Percentiles rank a stretch among this genome's conserved stretches.
These are phyloP conservation scores for Boletus hoseneyae DNA, from an alignment of 1,284 basidiomycete species.

Conservation along the genomic window DNA sequence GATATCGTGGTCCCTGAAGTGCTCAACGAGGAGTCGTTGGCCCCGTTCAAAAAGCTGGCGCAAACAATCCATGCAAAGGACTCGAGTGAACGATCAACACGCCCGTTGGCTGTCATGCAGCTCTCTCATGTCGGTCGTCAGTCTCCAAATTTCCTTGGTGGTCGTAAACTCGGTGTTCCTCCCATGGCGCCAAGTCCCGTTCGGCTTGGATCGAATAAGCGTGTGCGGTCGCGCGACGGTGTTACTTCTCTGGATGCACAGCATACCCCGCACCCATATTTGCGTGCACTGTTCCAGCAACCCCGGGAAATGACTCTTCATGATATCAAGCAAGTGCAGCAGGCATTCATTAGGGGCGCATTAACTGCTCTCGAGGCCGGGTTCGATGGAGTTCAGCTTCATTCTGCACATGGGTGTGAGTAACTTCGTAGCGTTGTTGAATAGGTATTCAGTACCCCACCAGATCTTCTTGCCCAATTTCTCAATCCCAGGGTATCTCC, in stretches of 20 bases:
- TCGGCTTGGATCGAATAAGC: constrained; percentile 44
- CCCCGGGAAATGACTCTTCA: constrained; percentile 58
- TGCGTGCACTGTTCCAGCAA: constrained; percentile 55
- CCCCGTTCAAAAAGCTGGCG: constrained; percentile 54
- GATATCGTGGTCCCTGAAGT: constrained; percentile 66
- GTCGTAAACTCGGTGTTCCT: constrained; percentile 54
- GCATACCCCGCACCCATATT: constrained; percentile 34
- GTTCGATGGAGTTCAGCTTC: constrained; percentile 89
- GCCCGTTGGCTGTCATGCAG: constrained; percentile 69
- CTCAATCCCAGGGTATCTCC: constrained; percentile 66
- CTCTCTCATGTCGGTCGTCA: constrained; percentile 87
- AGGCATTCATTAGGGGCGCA: constrained; percentile 71
- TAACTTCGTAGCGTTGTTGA: constrained; percentile 3
- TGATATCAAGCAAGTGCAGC: constrained; percentile 64
- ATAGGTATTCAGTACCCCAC: neutral
- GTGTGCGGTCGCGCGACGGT: constrained; percentile 11
- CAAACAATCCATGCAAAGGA: constrained; percentile 45
- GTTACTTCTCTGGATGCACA: neutral
- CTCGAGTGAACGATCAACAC: constrained; percentile 6
- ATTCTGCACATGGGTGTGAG: constrained; percentile 88
- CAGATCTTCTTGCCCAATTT: constrained; percentile 84
- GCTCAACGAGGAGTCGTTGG: constrained; percentile 41
- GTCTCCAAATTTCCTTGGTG: constrained; percentile 70
- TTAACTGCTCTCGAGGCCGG: constrained; percentile 64
- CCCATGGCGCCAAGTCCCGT: constrained; percentile 76